These are phyloP conservation scores for Penicillium sp. DNA, from an alignment of 2,329 filamentous ascomycete genomes.

Conservation along the genomic window DNA sequence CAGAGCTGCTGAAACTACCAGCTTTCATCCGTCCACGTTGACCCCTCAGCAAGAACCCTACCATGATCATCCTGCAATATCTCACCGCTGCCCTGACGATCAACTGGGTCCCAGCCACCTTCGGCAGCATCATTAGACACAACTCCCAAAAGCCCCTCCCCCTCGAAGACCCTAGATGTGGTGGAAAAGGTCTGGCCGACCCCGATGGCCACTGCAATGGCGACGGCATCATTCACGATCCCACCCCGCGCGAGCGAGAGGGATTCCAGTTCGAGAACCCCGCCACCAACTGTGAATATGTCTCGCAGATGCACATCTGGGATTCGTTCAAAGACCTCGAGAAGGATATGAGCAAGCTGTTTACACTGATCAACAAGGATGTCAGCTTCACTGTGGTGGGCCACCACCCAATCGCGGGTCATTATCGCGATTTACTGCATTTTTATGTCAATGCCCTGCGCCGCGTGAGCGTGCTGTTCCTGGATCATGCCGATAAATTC, in stretches of 20 bases:
- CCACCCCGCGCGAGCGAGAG: slow-evolving; percentile 23
- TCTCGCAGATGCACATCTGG: slow-evolving; percentile 36
- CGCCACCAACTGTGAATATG: slow-evolving; percentile 34
- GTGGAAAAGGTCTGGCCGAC: slow-evolving; percentile 32
- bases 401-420: slow-evolving; percentile 36
- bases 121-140: slow-evolving; percentile 5
- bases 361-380: slow-evolving; percentile 36
- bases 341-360: slow-evolving; percentile 36
- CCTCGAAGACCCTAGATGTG: slow-evolving; percentile 25
- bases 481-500: slow-evolving; percentile 34
- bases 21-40: background rate
- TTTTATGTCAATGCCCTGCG: slow-evolving; percentile 39
- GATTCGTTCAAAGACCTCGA: slow-evolving; percentile 37
- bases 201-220: slow-evolving; percentile 32
- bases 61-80: slow-evolving; percentile 17
- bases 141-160: slow-evolving; percentile 10
- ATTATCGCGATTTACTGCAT: slow-evolving; percentile 35
- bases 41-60: background rate
- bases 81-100: slow-evolving; percentile 17
- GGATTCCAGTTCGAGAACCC: slow-evolving; percentile 38
- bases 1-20: background rate
- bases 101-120: slow-evolving; percentile 9
- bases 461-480: slow-evolving; percentile 31
- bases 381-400: slow-evolving; percentile 37
- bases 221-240: slow-evolving; percentile 29